phyloP scores from a whole-genome alignment of 176 grass and related monocot species.

The Ensete glaucum region DNA sequence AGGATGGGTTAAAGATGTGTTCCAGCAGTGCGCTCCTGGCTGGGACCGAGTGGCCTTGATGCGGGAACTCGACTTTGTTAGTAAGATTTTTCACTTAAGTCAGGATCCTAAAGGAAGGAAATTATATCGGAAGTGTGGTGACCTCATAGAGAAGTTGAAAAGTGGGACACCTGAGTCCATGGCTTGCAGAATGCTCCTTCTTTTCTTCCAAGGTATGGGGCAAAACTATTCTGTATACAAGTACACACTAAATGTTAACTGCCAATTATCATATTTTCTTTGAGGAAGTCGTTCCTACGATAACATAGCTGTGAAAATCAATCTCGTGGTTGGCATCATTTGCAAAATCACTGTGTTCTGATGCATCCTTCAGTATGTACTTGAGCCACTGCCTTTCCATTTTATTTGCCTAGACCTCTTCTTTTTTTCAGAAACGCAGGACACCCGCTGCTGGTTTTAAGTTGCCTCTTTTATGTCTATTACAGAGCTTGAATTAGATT shows the following conservation, averaged over 20 bases:
- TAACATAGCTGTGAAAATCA: too few species aligned
- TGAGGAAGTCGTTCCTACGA: too few species aligned
- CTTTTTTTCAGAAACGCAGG: too few species aligned
- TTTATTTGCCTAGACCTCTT: too few species aligned
- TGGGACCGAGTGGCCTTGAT: slow-evolving; percentile 60
- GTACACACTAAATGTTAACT: background rate
- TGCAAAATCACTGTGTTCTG: too few species aligned
- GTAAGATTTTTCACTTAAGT: slow-evolving; percentile 70
- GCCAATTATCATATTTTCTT: background rate
- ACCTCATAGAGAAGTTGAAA: slow-evolving; percentile 60
- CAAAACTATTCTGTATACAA: slow-evolving; percentile 1
- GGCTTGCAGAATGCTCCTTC: slow-evolving; percentile 47
- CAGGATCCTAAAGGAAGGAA: slow-evolving; percentile 60
- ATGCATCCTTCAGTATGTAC: too few species aligned
- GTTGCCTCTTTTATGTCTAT: background rate
- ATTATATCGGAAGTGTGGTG: slow-evolving; percentile 43
- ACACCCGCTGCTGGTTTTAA: background rate
- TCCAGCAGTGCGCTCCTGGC: slow-evolving; percentile 60
- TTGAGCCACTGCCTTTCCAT: too few species aligned
- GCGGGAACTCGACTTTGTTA: slow-evolving; percentile 65
- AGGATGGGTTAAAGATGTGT: slow-evolving; percentile 78
- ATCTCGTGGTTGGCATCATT: too few species aligned
- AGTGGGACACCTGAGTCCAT: slow-evolving; percentile 35
- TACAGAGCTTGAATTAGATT: slow-evolving; percentile 54
- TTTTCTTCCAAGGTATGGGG: slow-evolving; percentile 58